Conservation (phyloP, 2,329 filamentous ascomycete species). For the Aspergillus sp. region DNA sequence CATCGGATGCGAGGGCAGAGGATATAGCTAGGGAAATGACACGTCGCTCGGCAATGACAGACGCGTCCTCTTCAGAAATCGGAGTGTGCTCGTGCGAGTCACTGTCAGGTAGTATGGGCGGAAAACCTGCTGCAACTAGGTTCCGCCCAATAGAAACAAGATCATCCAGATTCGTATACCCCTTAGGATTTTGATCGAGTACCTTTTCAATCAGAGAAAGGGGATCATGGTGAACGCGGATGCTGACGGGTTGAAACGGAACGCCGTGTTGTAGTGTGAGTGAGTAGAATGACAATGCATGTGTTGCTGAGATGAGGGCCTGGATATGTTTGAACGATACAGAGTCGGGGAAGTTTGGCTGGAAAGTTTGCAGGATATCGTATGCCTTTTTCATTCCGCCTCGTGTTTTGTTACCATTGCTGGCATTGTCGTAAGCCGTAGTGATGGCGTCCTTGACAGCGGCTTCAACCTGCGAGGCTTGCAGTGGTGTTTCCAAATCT, state of each 20-base stretch:
- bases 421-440: constrained; percentile 57
- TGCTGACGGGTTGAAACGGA: constrained; percentile 60
- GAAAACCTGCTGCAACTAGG: constrained; percentile 45
- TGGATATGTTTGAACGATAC: constrained; percentile 38
- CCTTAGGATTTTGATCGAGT: constrained; percentile 54
- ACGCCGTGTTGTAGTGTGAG: constrained; percentile 58
- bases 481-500: constrained; percentile 29
- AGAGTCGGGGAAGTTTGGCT: constrained; percentile 36
- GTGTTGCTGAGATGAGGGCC: constrained; percentile 55
- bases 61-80: constrained; percentile 19
- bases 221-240: constrained; percentile 57
- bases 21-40: constrained; percentile 42
- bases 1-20: constrained; percentile 37
- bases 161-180: constrained; percentile 59
- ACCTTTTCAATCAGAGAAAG: constrained; percentile 54
- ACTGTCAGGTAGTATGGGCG: constrained; percentile 16
- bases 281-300: constrained; percentile 59
- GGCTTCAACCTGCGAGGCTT: constrained; percentile 43
- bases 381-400: constrained; percentile 57
- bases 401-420: constrained; percentile 57
- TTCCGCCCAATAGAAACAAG: constrained; percentile 56
- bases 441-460: constrained; percentile 48
- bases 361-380: constrained; percentile 45
- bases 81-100: constrained; percentile 11
- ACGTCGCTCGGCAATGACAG: constrained; percentile 38